Percentiles rank a stretch among this genome's conserved stretches.
These are phyloP conservation scores for bread wheat (Triticum aestivum) DNA, from an alignment of 176 grass and related monocot species.

Conservation along the genomic window IWGSC_CS_RefSeq_v2.1 NC_057797.1:97052010-97052509, in stretches of 20 bases:
- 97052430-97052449: conserved; percentile 54
- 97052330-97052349: background rate
- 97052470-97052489: conserved; percentile 36
- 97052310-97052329: conserved; percentile 22
- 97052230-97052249: conserved; percentile 64
- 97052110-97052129: conserved; percentile 5
- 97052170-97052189: conserved; percentile 53
- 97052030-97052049: background rate
- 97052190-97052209: conserved; percentile 37
- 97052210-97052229: conserved; percentile 64
- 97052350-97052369: conserved; percentile 55
- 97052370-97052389: conserved; percentile 67
- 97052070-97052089: conserved; percentile 23
- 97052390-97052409: conserved; percentile 27
- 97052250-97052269: conserved; percentile 68
- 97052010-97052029: background rate
- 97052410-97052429: conserved; percentile 56
- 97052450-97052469: conserved; percentile 24
- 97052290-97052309: conserved; percentile 61
- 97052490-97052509: conserved; percentile 19
- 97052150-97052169: conserved; percentile 36
- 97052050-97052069: background rate
- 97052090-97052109: background rate
- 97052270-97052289: conserved; percentile 91
- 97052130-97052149: conserved; percentile 41